Percentiles rank a stretch among this genome's conserved stretches.
phyloP scores from a whole-genome alignment of 306 rosid genomes.

The Mimosa pudica region DNA sequence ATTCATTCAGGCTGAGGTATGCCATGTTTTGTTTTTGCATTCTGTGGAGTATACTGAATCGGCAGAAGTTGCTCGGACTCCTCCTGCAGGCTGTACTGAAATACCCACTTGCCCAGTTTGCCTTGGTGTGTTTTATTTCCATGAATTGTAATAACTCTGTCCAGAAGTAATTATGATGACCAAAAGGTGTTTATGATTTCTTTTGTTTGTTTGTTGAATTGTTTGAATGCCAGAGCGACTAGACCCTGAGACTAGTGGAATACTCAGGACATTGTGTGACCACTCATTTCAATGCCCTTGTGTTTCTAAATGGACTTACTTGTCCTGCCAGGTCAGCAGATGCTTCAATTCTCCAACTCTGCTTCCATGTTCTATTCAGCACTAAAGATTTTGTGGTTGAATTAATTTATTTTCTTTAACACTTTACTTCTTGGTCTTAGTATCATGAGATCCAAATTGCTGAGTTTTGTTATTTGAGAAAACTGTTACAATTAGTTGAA shows the following conservation, averaged over 20 bases:
- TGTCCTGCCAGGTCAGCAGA: slow-evolving; percentile 82
- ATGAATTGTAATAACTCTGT: background rate
- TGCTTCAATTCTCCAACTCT: slow-evolving; percentile 33
- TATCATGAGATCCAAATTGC: no score
- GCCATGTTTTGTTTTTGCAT: slow-evolving; percentile 71
- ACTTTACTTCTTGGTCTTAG: no score
- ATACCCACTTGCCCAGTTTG: slow-evolving; percentile 96
- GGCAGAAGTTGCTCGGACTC: slow-evolving; percentile 73
- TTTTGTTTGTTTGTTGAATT: slow-evolving; percentile 29
- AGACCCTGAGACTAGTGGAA: slow-evolving; percentile 84
- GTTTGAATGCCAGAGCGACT: slow-evolving; percentile 71
- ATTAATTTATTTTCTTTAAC: slow-evolving; percentile 6
- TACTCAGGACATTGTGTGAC: slow-evolving; percentile 78
- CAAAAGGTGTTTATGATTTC: slow-evolving; percentile 6
- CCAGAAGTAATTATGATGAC: slow-evolving; percentile 6
- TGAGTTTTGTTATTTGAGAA: no score
- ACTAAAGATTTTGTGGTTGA: slow-evolving; percentile 29
- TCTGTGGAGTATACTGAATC: slow-evolving; percentile 84
- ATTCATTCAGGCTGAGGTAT: slow-evolving; percentile 79
- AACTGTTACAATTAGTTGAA: no score
- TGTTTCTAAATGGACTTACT: slow-evolving; percentile 87
- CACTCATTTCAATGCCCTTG: slow-evolving; percentile 94
- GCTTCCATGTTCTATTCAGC: background rate
- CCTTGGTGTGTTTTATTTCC: slow-evolving; percentile 66
- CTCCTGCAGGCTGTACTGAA: slow-evolving; percentile 73